Evolutionary conservation across 1,284 basidiomycete genomes (phyloP).

Genomic region (Ceratobasidium sp.): DNA sequence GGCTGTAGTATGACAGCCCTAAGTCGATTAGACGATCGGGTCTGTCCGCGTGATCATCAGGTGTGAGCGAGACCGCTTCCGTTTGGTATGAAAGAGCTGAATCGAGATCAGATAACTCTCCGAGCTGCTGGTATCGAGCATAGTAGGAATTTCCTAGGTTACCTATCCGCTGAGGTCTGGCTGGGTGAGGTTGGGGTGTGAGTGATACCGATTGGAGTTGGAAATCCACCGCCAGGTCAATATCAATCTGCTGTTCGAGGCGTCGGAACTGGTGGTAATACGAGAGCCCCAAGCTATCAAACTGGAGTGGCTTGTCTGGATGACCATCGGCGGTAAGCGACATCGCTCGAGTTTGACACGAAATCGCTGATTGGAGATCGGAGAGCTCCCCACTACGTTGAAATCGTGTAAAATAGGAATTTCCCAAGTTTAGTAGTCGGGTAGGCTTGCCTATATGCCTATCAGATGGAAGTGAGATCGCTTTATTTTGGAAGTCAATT

Average conservation of each 20-base stretch:
- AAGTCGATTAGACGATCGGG: background rate
- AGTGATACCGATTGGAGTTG: background rate
- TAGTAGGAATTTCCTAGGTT: background rate
- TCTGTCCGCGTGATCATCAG: background rate
- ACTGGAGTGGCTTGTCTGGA: background rate
- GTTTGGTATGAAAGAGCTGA: background rate
- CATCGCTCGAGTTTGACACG: too few relatives aligned
- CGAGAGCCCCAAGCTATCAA: background rate
- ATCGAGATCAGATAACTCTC: background rate
- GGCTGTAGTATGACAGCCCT: background rate
- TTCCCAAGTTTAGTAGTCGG: too few relatives aligned
- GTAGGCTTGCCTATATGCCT: background rate
- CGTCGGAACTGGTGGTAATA: background rate
- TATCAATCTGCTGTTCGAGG: background rate
- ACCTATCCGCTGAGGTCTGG: background rate
- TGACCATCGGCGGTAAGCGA: background rate
- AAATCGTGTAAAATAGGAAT: too few relatives aligned
- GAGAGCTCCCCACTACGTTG: too few relatives aligned
- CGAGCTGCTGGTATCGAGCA: background rate
- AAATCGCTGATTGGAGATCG: too few relatives aligned
- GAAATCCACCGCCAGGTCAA: background rate
- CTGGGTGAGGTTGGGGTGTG: background rate
- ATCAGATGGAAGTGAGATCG: background rate
- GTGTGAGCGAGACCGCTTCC: background rate
- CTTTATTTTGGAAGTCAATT: background rate